A percentile compares a stretch with the other conserved stretches of the same genome.
Conservation (phyloP, 768 basidiomycete species). For the Podaxis mareebaensis region DNA sequence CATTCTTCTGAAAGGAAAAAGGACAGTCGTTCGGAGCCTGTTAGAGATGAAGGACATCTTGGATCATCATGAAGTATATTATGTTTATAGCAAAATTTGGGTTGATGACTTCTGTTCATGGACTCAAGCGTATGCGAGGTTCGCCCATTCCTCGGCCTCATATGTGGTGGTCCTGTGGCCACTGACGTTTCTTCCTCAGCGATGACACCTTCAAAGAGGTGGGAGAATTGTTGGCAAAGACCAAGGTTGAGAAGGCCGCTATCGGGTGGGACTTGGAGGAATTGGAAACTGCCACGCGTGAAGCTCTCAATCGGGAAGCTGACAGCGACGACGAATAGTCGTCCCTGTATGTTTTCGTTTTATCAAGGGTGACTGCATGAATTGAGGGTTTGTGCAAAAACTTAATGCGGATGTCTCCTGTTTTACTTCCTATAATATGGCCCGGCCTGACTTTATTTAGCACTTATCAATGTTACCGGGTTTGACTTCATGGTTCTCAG, state of each 20-base stretch:
- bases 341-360: background rate
- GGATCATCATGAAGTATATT: slow-evolving; percentile 84
- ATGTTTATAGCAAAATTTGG: slow-evolving; percentile 88
- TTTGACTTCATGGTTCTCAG: background rate
- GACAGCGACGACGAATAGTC: slow-evolving; percentile 73
- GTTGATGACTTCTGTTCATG: slow-evolving; percentile 84
- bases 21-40: slow-evolving; percentile 62
- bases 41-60: slow-evolving; percentile 73
- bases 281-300: slow-evolving; percentile 58
- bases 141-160: slow-evolving; percentile 24
- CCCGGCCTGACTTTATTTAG: no score
- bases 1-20: slow-evolving; percentile 60
- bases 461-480: no score
- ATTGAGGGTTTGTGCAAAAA: background rate
- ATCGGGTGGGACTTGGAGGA: slow-evolving; percentile 74
- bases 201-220: slow-evolving; percentile 55
- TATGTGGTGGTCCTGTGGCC: background rate
- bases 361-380: background rate
- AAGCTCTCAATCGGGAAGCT: slow-evolving; percentile 35
- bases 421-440: background rate
- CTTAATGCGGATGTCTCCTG: background rate
- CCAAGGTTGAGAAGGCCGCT: slow-evolving; percentile 49
- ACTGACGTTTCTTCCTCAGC: slow-evolving; percentile 35
- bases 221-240: slow-evolving; percentile 38
- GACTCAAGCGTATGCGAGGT: slow-evolving; percentile 74